Percentiles rank a stretch among this genome's conserved stretches.
Evolutionary conservation across 441 rosid species (phyloP).

Genomic region (Gossypium laxum): DNA sequence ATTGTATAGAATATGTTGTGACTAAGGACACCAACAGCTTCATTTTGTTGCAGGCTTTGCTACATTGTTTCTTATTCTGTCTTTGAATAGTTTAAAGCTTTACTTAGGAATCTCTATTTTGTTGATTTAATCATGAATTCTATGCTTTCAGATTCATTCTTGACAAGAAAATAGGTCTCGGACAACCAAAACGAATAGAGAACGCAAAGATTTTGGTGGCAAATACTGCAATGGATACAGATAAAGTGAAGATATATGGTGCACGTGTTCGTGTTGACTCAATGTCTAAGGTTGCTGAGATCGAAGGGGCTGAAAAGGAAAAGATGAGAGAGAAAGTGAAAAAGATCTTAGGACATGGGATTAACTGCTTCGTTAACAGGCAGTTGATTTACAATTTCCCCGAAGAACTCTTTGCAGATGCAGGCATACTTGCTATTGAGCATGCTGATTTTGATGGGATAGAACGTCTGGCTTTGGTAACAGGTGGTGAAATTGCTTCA

Average conservation of each 20-base stretch:
- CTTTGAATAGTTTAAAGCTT: background rate
- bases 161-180: constrained; percentile 96
- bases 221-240: constrained; percentile 98
- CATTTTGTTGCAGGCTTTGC: background rate
- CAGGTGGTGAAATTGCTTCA: constrained; percentile 94
- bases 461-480: constrained; percentile 84
- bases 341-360: constrained; percentile 80
- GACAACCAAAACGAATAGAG: constrained; percentile 92
- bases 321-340: constrained; percentile 96
- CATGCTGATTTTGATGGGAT: constrained; percentile 99
- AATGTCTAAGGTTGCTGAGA: constrained; percentile 87
- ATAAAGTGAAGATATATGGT: constrained; percentile 93
- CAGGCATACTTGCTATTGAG: constrained; percentile 91
- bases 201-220: constrained; percentile 95
- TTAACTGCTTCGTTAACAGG: constrained; percentile 91
- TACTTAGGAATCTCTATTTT: background rate
- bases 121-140: background rate
- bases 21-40: background rate
- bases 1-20: background rate
- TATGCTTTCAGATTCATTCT: constrained; percentile 65
- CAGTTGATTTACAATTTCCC: constrained; percentile 96
- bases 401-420: constrained; percentile 93
- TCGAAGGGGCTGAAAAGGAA: constrained; percentile 93
- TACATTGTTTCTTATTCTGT: background rate
- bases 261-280: constrained; percentile 98